Evolutionary conservation across 2,329 filamentous ascomycete genomes (phyloP), one percentile per base, ranked within the genome.

Genomic region (Penicillium sclerotigenum): DNA sequence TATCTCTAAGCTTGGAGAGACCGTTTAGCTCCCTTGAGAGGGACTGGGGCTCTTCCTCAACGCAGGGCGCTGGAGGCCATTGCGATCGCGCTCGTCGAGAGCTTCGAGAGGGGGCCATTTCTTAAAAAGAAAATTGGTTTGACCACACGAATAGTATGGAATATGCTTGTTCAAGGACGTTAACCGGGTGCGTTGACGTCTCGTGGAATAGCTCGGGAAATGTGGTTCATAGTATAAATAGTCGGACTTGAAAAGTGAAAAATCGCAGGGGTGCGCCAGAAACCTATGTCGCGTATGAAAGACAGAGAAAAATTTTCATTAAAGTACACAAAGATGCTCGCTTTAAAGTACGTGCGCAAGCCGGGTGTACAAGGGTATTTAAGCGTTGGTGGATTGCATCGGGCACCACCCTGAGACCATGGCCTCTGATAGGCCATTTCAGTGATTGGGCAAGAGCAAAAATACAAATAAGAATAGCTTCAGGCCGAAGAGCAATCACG

Each of bases 1-100:
- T 68, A 52, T 70, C 68, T 53, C 65, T 62, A 29, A 68, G 58
- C 42, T 66, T 63, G 51, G 68, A 65, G 29, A 67, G 58, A 47
- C 71, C 72, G 28, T 70, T 56, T 13, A 75, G 50, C 61, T 79
- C 77, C 58, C 72, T 72, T 18, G 74, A 69, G 26, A 79, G 68
- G 29, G 77, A 73, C 33, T 68, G 65, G n/a, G 64, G 59, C 61
- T 78, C 77, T 55, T 79, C 77, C 59, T 80, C 77, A 51, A 77
- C 77, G 48, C 61, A 73, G 26, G 77, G 77, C 52, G 70, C 70
- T 20, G 77, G 77, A 33, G 77, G 76, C 72, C 71, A 75, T 47
- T 62, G 68, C 41, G 67, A 62, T 57, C 68, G 65, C 53, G 67
- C 63, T 18, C 34, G 26, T 45, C 52, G 52, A 41, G 58, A 13